Evolutionary conservation across 441 rosid genomes (phyloP), one percentile per base, ranked within the genome.

Genomic region (Sinapis alba): DNA sequence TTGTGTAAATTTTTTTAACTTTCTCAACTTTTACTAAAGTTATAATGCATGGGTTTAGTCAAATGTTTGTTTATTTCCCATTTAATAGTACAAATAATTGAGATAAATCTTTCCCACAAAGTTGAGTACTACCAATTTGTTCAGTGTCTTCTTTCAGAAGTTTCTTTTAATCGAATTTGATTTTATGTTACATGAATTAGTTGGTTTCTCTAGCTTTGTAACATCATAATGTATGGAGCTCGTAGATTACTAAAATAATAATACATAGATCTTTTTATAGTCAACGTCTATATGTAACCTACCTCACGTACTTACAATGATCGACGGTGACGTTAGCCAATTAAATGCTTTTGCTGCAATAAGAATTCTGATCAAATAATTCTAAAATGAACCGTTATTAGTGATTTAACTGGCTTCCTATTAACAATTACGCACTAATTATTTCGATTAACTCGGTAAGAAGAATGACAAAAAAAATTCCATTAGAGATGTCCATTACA

Each of bases 281-380:
- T 76, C 75, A 76, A 64, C 66, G 61, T 43, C 79, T 75, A 69
- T 56, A 8, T 20, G 12, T 58, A 58, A 43, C 54, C 61, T 69
- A 69, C 66, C 65, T 28, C 66, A 63, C 21, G 71, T 70, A 70
- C 75, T 7, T 63, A 15, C 71, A 63, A 62, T 26, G 63, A 61
- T 68, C 26, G 69, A 51, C 3, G n/a, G 18, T 68, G 71, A 69
- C 79, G 51, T 54, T 2, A 21, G 60, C 74, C 69, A 76, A 20
- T 62, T 54, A 53, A 68, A 53, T 62, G 70, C 16, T 19, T 75
- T 62, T 53, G 11, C 59, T 26, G 50, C 27, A 75, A 53, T 56
- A 20, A 69, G 12, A 53, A 27, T 38, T 34, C 56, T 45, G 51
- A 57, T 30, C 11, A 16, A 2, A 18, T 67, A 5, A 27, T 26